Evolutionary conservation across 208 protist species (phyloP), one percentile per base, ranked within the genome.

Genomic region (Acanthamoeba healyi): DNA sequence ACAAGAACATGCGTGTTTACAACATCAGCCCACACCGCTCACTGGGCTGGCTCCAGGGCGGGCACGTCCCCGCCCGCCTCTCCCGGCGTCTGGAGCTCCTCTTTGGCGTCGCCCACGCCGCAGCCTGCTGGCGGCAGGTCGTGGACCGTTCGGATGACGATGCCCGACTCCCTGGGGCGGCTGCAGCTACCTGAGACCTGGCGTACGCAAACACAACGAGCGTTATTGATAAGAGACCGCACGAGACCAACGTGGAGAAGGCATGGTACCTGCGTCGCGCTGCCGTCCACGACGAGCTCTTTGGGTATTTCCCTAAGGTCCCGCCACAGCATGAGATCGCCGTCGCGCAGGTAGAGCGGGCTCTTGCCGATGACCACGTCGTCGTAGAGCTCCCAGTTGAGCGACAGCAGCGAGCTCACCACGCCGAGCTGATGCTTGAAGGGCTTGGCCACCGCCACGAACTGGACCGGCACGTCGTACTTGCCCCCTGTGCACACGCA

Each of bases 311-410:
- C 87, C 6, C 87, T 12, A 6, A 56, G 38, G 40, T 92, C 87
- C 14, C 61, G 51, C 54, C 54, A 92, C 42, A 92, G 61, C 87
- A 92, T 77, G 40, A 92, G 34, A 58, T 92, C 87, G 15, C 87
- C 87, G 14, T 92, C 87, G 58, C 63, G 87, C 40, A 92, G 46
- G 63, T 92, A 92, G 38, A 92, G 61, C 34, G 87, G 87, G 40
- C 87, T 92, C 40, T 56, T 49, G 58, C 26, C 49, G 12, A 92
- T 38, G 14, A 92, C 56, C 17, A 36, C 34, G 40, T 92, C 87
- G 40, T 92, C 87, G 58, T 77, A 77, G 34, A 92, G 51, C 61
- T 92, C 87, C 87, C 87, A 92, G 63, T 92, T 92, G 87, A 92
- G 87, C 34, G 56, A 34, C 3, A 92, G 87, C 29, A 92, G 87